These are phyloP conservation scores for Globisporangium recalcitrans DNA, from an alignment of 352 stramenopile genomes.

Conservation along the genomic window DNA sequence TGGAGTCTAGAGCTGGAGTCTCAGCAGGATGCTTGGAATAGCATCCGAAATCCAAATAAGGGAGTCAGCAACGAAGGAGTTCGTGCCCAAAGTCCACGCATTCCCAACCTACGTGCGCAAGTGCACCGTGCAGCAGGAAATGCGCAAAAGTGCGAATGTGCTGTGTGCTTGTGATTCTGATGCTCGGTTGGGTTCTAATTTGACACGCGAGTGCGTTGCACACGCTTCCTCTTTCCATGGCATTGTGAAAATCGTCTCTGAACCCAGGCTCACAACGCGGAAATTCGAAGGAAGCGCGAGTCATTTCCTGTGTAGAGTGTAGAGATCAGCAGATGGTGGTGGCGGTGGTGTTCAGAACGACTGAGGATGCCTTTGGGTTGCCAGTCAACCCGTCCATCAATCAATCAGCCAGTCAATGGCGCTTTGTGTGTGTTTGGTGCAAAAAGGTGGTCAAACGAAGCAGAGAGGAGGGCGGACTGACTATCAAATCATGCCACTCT, in stretches of 20 bases:
- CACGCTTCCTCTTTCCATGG: not conserved
- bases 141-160: not conserved
- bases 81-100: not conserved
- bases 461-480: constrained; percentile 1
- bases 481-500: not conserved
- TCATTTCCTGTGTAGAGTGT: not conserved
- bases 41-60: not conserved
- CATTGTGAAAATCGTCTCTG: not conserved
- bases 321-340: not conserved
- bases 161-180: not conserved
- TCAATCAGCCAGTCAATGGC: too few relatives aligned
- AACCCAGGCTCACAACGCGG: not conserved
- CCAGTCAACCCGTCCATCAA: not conserved
- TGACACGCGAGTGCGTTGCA: not conserved
- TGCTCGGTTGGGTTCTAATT: too few relatives aligned
- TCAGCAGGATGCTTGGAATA: too few relatives aligned
- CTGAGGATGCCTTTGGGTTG: too few relatives aligned
- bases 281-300: not conserved
- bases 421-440: too few relatives aligned
- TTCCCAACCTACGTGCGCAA: not conserved
- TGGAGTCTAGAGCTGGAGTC: too few relatives aligned
- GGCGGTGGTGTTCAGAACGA: not conserved
- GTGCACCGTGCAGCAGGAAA: too few relatives aligned
- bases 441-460: too few relatives aligned
- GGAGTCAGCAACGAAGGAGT: too few relatives aligned